Base-by-base conservation (phyloP, 352 stramenopile species). In the Pythium myriotylum region DNA sequence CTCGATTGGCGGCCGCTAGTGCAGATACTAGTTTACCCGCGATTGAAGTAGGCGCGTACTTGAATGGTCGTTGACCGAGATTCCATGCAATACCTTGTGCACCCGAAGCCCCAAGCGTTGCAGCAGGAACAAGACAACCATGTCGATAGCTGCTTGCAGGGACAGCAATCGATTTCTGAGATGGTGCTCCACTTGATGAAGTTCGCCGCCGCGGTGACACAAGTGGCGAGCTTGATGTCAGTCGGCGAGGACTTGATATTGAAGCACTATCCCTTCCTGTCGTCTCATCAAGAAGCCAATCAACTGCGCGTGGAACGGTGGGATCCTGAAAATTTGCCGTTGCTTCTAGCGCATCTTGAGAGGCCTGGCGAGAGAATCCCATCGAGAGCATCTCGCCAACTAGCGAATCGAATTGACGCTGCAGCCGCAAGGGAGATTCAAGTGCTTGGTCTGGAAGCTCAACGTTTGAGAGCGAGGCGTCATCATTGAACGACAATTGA, bases 1-100 rank as follows among this genome's bases (percentile, higher is more conserved):
- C 14, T 23, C 55, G 67, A 4, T 49, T 62, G 2, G 64, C 52
- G 24, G 65, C 76, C 12, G 80, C 58, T 4, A 86, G 46, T 4
- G 81, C 60, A 3, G 74, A 81, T 5, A 79, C 9, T 10, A 86
- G 32, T 10, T 35, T 35, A 14, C 32, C 29, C 0, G 53, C n/a
- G 12, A 33, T 24, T 16, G 50, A 62, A 35, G 51, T 17, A 29
- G 81, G 73, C 24, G 68, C 32, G 33, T 74, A 79, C 39, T 84
- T 84, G 42, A 92, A 89, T 24, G 76, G 67, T 2, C 59, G 64
- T 7, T 91, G 74, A 0, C 84, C 84, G 59, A 92, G 77, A 60
- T 92, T 92, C 84, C 84, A 92, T 9, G 76, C 76, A 23, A 90
- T 22, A 10, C 77, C 74, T 50, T 92, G 81, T 10, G 77, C 79